Evolutionary conservation across 108 stramenopile species (phyloP).

Genomic region (Chaetoceros muelleri): DNA sequence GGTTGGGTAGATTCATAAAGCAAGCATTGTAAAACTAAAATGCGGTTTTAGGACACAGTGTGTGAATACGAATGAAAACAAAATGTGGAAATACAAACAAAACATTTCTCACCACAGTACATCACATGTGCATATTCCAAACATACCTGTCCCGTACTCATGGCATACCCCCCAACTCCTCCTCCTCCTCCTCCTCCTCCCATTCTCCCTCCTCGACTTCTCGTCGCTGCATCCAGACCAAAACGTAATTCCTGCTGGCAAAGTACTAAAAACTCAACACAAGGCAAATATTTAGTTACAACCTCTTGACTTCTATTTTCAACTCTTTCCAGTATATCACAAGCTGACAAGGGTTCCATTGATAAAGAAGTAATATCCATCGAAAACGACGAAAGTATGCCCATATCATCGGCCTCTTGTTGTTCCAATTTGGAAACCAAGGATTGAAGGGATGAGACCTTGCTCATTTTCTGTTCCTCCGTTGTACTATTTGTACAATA

Average conservation of each 20-base stretch:
- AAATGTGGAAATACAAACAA: neutral
- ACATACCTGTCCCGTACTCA: constrained; percentile 61
- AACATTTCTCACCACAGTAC: neutral
- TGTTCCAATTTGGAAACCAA: neutral
- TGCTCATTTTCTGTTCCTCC: neutral
- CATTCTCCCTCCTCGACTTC: neutral
- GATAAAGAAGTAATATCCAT: constrained; percentile 37
- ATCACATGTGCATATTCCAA: too few relatives aligned
- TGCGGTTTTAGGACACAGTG: too few relatives aligned
- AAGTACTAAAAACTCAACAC: constrained; percentile 77
- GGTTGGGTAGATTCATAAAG: constrained; percentile 45
- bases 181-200: constrained; percentile 8
- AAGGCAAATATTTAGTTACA: constrained; percentile 59
- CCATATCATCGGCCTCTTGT: neutral
- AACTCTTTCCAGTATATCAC: constrained; percentile 38
- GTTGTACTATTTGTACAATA: neutral
- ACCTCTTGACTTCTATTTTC: constrained; percentile 52
- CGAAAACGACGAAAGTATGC: neutral
- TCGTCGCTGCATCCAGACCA: constrained; percentile 48
- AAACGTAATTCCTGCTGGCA: constrained; percentile 81
- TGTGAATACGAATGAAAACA: neutral
- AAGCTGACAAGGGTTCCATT: constrained; percentile 45
- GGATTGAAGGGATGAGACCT: neutral
- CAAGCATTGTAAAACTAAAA: constrained; percentile 41
- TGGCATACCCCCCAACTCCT: constrained; percentile 20